Conservation (phyloP, 768 basidiomycete species). For the Phanerochaete carnosa region DNA sequence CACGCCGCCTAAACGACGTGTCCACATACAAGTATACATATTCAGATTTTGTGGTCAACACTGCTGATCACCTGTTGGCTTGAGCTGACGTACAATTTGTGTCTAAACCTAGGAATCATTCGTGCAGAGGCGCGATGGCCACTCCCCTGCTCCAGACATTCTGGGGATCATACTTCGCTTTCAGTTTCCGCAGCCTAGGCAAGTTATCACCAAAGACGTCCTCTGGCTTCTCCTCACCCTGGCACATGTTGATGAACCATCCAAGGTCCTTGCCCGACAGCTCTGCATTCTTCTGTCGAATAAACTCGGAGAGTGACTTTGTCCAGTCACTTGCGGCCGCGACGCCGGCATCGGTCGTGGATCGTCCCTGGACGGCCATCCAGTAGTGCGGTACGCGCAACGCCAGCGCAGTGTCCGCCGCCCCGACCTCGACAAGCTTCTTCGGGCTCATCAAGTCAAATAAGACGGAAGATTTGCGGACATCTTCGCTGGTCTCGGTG, state of each 20-base stretch:
- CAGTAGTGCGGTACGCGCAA: constrained; percentile 17
- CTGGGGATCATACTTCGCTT: constrained; percentile 33
- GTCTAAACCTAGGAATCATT: neutral
- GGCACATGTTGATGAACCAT: constrained; percentile 20
- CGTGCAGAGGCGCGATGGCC: constrained; percentile 1
- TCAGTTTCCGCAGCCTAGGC: constrained; percentile 32
- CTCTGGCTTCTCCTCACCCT: constrained; percentile 23
- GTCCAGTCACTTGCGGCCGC: constrained; percentile 6
- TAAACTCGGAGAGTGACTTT: neutral
- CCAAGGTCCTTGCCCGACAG: constrained; percentile 15
- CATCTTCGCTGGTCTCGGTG: constrained; percentile 14
- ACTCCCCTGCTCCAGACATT: constrained; percentile 33
- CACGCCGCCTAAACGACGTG: too few species aligned
- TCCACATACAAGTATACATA: too few species aligned
- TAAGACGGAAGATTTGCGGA: constrained; percentile 11
- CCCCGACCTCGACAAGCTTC: constrained; percentile 6
- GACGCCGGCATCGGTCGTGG: constrained; percentile 15
- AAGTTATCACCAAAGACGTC: constrained; percentile 36
- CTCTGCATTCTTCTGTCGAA: constrained; percentile 18
- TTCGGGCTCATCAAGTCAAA: constrained; percentile 16
- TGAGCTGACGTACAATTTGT: neutral
- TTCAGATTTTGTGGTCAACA: too few species aligned
- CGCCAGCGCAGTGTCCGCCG: constrained; percentile 11
- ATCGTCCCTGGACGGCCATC: constrained; percentile 18
- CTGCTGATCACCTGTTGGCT: neutral